A percentile compares a stretch with the other conserved stretches of the same genome.
These are phyloP conservation scores for Neurospora intermedia DNA, from an alignment of 495 filamentous ascomycete species.

Conservation along the genomic window DNA sequence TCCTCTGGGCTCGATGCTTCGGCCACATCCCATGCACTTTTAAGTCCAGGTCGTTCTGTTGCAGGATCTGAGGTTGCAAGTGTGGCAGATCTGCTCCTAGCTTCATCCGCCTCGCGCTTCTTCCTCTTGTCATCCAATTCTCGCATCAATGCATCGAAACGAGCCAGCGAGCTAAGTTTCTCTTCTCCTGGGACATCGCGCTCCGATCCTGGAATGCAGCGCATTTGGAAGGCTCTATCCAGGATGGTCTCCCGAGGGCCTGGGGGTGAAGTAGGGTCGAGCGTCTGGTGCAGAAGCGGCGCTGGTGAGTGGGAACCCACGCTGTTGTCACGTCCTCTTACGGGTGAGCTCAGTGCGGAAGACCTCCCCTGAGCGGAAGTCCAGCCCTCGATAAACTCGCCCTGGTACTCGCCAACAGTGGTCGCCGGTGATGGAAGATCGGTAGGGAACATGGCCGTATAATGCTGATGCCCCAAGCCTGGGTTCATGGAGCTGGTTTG, in stretches of 20 bases:
- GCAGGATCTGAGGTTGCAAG: slow-evolving; percentile 1
- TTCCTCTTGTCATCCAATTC: slow-evolving; percentile 39
- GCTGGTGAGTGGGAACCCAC: slow-evolving; percentile 29
- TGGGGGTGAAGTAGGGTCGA: slow-evolving; percentile 30
- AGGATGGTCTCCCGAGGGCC: slow-evolving; percentile 46
- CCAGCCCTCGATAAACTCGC: slow-evolving; percentile 48
- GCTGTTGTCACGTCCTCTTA: slow-evolving; percentile 29
- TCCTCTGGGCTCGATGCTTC: slow-evolving; percentile 20
- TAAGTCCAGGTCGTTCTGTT: slow-evolving; percentile 15
- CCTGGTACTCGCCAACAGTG: slow-evolving; percentile 39
- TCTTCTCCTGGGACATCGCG: slow-evolving; percentile 36
- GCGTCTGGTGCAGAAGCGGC: slow-evolving; percentile 16
- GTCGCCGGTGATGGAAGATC: slow-evolving; percentile 43
- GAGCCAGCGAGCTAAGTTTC: slow-evolving; percentile 45
- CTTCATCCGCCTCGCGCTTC: slow-evolving; percentile 20
- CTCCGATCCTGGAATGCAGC: slow-evolving; percentile 42
- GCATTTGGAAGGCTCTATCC: slow-evolving; percentile 47
- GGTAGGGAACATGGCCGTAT: slow-evolving; percentile 30
- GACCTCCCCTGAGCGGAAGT: slow-evolving; percentile 45
- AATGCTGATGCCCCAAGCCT: slow-evolving; percentile 30
- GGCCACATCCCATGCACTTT: slow-evolving; percentile 39
- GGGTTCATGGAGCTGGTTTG: slow-evolving; percentile 37
- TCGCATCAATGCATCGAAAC: slow-evolving; percentile 49
- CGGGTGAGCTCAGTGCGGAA: slow-evolving; percentile 38
- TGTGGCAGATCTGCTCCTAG: slow-evolving; percentile 10